These are phyloP conservation scores for Ottelia alismoides DNA, from an alignment of 106 monocot species.

Conservation along the genomic window DNA sequence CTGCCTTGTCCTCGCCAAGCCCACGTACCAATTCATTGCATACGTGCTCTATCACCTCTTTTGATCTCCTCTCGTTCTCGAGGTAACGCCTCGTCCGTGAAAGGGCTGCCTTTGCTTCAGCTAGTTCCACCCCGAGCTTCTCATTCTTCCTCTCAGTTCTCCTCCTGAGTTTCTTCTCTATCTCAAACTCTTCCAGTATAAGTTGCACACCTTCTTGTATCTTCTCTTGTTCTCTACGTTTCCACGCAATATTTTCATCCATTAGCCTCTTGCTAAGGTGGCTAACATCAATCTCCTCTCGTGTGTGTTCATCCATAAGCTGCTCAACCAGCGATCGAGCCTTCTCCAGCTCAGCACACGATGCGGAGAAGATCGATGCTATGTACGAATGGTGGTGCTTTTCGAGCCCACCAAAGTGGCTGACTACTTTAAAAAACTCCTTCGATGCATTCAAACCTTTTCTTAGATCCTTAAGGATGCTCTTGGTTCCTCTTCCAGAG, in stretches of 20 bases:
- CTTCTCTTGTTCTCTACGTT: slow-evolving; percentile 33
- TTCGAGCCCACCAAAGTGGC: slow-evolving; percentile 18
- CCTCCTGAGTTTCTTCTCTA: slow-evolving; percentile 41
- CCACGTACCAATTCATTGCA: slow-evolving; percentile 48
- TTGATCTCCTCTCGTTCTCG: slow-evolving; percentile 48
- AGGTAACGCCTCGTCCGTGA: slow-evolving; percentile 30
- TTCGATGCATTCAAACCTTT: slow-evolving; percentile 36
- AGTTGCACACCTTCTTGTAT: slow-evolving; percentile 15
- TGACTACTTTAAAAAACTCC: slow-evolving; percentile 45
- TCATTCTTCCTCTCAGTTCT: slow-evolving; percentile 41
- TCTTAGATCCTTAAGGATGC: slow-evolving; percentile 34
- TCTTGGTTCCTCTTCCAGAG: slow-evolving; percentile 17
- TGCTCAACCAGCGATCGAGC: slow-evolving; percentile 22
- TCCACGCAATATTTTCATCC: slow-evolving; percentile 35
- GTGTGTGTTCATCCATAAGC: slow-evolving; percentile 28
- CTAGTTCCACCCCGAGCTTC: slow-evolving; percentile 34
- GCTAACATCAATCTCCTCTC: slow-evolving; percentile 2
- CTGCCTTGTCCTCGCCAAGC: slow-evolving; percentile 44
- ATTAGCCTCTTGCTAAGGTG: slow-evolving; percentile 7
- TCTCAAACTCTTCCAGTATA: slow-evolving; percentile 35
- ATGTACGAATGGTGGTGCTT: slow-evolving; percentile 26
- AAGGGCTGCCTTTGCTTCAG: slow-evolving; percentile 20
- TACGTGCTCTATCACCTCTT: slow-evolving; percentile 38
- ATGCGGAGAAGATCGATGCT: slow-evolving; percentile 31
- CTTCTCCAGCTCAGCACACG: slow-evolving; percentile 37